Evolutionary conservation across 768 basidiomycete species (phyloP).

Genomic region (Leccinum sublutescens): DNA sequence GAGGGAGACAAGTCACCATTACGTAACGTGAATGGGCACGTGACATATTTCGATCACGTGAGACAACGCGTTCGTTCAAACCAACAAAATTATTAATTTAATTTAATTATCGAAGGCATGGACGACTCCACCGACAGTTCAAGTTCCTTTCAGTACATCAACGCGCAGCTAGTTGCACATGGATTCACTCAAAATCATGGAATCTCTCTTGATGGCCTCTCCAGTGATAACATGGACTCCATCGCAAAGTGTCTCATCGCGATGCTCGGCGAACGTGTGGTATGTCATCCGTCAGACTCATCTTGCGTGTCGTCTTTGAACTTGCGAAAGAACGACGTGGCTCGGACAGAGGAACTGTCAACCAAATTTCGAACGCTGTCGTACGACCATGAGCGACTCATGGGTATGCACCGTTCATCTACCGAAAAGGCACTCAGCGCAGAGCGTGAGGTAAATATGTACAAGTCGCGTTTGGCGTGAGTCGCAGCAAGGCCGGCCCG

Average conservation of each 20-base stretch:
- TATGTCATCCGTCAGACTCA: constrained; percentile 37
- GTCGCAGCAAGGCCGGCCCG: constrained; percentile 29
- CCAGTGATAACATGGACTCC: constrained; percentile 51
- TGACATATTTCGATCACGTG: constrained; percentile 25
- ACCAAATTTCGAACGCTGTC: constrained; percentile 73
- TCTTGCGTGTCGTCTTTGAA: constrained; percentile 8
- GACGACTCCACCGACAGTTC: not conserved
- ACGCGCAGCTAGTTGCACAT: constrained; percentile 79
- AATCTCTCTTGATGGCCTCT: constrained; percentile 63
- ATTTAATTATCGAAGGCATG: not conserved
- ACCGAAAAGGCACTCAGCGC: constrained; percentile 65
- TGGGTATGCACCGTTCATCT: constrained; percentile 57
- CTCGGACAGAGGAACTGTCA: constrained; percentile 70
- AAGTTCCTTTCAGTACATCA: constrained; percentile 64
- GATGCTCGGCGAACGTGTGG: constrained; percentile 75
- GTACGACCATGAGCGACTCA: constrained; percentile 79
- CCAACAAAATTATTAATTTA: not conserved
- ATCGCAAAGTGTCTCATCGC: constrained; percentile 73
- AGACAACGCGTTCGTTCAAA: constrained; percentile 25
- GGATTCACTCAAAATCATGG: constrained; percentile 68
- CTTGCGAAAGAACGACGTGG: constrained; percentile 63
- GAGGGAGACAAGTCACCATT: constrained; percentile 17
- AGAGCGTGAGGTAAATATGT: constrained; percentile 73
- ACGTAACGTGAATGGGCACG: constrained; percentile 19
- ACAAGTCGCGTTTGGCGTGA: constrained; percentile 71